These are phyloP conservation scores for Dimargaris verticillata DNA, from an alignment of 192 early-diverging fungal species.

Conservation along the genomic window DNA sequence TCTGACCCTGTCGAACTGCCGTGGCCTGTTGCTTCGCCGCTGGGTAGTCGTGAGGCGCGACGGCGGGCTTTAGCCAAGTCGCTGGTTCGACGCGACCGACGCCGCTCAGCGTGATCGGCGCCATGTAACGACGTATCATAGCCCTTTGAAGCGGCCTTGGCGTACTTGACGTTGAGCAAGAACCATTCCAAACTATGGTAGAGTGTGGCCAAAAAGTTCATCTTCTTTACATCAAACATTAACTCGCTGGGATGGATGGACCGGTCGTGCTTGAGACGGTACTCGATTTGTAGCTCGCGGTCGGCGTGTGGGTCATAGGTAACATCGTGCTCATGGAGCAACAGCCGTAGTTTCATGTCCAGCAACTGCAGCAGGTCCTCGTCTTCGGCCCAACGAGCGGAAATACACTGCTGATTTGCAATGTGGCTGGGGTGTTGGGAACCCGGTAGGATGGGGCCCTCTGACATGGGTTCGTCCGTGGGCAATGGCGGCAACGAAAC, in stretches of 20 bases:
- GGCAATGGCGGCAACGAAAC: not conserved
- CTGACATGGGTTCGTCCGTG: not conserved
- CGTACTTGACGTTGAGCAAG: slow-evolving; percentile 17
- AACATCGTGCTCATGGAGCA: slow-evolving; percentile 9
- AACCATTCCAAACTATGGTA: slow-evolving; percentile 67
- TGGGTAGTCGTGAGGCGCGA: no score
- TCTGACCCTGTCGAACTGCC: no score
- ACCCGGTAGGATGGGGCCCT: not conserved
- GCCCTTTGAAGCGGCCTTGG: no score
- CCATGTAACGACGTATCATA: not conserved
- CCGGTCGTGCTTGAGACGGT: slow-evolving; percentile 62
- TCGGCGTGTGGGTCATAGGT: slow-evolving; percentile 14
- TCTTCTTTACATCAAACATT: slow-evolving; percentile 64
- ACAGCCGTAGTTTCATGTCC: slow-evolving; percentile 25
- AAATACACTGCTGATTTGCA: slow-evolving; percentile 12
- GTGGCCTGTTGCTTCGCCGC: no score
- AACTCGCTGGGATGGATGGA: slow-evolving; percentile 62
- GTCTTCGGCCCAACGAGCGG: slow-evolving; percentile 44
- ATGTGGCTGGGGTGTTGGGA: not conserved
- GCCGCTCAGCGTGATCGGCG: not conserved
- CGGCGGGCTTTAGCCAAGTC: no score
- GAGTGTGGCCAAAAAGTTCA: slow-evolving; percentile 53
- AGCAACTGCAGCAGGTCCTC: slow-evolving; percentile 38
- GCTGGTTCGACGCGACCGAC: not conserved
- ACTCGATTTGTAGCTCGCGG: slow-evolving; percentile 59